Percentiles rank a stretch among this genome's conserved stretches.
phyloP scores from a whole-genome alignment of 2,329 filamentous ascomycete species.

The Pyrenophora seminiperda region DNA sequence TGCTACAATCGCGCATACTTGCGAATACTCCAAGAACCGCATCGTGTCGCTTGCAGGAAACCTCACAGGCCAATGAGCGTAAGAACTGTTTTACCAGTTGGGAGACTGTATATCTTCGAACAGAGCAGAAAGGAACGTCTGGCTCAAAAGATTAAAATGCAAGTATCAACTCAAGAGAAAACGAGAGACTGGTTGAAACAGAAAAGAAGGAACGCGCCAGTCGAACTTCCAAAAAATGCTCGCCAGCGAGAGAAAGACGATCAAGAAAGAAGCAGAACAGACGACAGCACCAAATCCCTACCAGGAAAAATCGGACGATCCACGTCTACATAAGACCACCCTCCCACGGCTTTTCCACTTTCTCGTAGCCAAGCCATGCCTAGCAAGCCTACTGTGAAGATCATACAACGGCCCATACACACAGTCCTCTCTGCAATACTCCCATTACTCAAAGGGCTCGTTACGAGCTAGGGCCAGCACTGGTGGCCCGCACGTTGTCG shows the following conservation, averaged over 20 bases:
- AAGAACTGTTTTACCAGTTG: no score
- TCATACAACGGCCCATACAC: background rate
- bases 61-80: no score
- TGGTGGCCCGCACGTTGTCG: background rate
- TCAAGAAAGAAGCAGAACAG: background rate
- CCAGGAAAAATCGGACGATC: background rate
- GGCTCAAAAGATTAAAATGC: background rate
- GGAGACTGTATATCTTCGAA: no score
- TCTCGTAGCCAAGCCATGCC: background rate
- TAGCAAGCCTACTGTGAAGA: background rate
- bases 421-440: background rate
- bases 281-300: background rate
- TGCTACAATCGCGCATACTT: constrained; percentile 20
- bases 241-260: constrained; percentile 9
- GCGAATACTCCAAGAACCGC: constrained; percentile 18
- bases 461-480: no score
- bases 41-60: constrained; percentile 6
- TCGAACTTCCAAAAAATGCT: background rate
- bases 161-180: background rate
- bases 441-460: background rate
- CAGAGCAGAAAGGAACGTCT: no score
- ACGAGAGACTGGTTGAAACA: background rate
- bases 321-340: no score
- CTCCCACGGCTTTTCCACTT: no score
- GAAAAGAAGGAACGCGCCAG: background rate